These are phyloP conservation scores for Sphagnum magellanicum DNA, from an alignment of 228 moss, liverwort and hornwort species.

Conservation along the genomic window DNA sequence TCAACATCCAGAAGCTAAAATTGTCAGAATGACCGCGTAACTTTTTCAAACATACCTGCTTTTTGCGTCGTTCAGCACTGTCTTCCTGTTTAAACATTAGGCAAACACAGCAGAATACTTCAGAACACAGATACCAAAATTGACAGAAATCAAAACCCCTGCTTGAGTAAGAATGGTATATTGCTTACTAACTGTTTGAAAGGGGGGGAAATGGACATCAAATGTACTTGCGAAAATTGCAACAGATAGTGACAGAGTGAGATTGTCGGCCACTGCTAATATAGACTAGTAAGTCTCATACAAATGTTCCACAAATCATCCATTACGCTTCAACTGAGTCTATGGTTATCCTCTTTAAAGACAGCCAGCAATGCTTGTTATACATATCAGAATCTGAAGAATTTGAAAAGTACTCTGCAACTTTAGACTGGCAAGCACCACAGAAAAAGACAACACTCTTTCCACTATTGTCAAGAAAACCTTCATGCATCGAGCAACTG, in stretches of 20 bases:
- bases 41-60: constrained; percentile 22
- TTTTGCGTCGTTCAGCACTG: constrained; percentile 49
- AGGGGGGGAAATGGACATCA: background rate
- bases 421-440: no score
- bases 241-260: background rate
- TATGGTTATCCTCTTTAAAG: no score
- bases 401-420: no score
- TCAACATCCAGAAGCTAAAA: background rate
- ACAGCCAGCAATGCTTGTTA: no score
- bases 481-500: background rate
- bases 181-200: background rate
- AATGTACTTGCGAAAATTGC: background rate
- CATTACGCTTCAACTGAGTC: no score
- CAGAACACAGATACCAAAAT: background rate
- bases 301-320: no score
- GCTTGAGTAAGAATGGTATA: constrained; percentile 1
- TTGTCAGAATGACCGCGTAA: background rate
- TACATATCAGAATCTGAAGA: no score
- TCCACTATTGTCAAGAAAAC: background rate
- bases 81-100: constrained; percentile 34
- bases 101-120: constrained; percentile 9
- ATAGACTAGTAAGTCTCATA: no score
- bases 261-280: no score
- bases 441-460: no score
- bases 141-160: background rate